Evolutionary conservation across 208 protist species (phyloP).

Genomic region (Crithidia expoeki): DNA sequence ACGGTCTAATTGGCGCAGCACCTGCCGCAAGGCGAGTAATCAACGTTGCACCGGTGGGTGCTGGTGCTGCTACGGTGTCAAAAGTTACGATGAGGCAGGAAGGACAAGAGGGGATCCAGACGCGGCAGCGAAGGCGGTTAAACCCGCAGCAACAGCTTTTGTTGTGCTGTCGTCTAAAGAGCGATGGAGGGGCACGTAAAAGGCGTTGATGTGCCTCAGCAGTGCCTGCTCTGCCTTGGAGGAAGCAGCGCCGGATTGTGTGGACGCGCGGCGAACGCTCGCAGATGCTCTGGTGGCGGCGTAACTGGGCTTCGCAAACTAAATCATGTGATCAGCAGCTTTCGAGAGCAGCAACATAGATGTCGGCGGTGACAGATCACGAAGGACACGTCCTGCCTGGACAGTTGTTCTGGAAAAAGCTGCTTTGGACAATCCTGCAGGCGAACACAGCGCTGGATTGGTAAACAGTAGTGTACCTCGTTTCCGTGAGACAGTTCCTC

Average conservation of each 20-base stretch:
- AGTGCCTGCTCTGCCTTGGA: background rate
- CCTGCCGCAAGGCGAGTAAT: constrained; percentile 51
- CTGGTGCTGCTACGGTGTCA: background rate
- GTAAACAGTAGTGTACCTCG: background rate
- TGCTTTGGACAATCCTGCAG: background rate
- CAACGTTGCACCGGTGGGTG: constrained; percentile 34
- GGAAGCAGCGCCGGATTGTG: background rate
- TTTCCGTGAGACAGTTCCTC: constrained; percentile 7
- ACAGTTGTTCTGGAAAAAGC: background rate
- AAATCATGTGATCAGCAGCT: too few relatives aligned
- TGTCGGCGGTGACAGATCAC: background rate
- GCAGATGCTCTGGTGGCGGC: background rate
- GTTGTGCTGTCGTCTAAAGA: background rate
- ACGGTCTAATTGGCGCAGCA: constrained; percentile 63
- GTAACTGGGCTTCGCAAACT: background rate
- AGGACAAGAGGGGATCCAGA: too few relatives aligned
- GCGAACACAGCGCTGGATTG: background rate
- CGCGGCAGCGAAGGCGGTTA: background rate
- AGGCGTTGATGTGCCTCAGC: constrained; percentile 3
- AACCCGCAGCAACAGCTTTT: too few relatives aligned
- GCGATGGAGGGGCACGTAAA: constrained; percentile 7
- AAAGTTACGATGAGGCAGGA: background rate
- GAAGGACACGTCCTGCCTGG: background rate
- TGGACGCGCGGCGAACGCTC: background rate
- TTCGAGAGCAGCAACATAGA: background rate